Evolutionary conservation across 108 stramenopile species (phyloP), one percentile per base, ranked within the genome.

Genomic region (Conticribra guillardii): DNA sequence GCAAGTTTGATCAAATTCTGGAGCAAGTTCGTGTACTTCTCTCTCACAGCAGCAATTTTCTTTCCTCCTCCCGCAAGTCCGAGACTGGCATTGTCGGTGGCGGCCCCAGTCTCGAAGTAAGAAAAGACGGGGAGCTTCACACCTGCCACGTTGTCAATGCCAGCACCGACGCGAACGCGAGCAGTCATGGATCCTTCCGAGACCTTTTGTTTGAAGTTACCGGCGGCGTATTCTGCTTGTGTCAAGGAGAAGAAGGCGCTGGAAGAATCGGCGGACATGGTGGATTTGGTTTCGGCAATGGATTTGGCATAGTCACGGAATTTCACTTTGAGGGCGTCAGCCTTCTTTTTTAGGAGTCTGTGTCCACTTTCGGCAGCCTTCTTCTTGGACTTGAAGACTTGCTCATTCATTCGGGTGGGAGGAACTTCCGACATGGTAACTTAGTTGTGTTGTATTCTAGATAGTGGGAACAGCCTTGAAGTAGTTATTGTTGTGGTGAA

Each of bases 391-490:
- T 99, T 99, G 89, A 89, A 99, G 83, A 90, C 83, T 74, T 95
- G 93, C 64, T 98, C 89, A 79, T 95, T 96, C 98, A 99, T 99
- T 68, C 98, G 97, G 56, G 98, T 99, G 53, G 98, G 98, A 28
- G 98, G 96, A 47, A 98, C 97, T 87, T 96, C 87, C 63, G 87
- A 76, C 88, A 89, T 89, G 70, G 64, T 74, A n/a, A n/a, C n/a
- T n/a, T n/a, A n/a, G n/a, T n/a, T n/a, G n/a, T n/a, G n/a, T n/a
- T n/a, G n/a, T 67, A 61, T 58, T 63, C 26, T 19, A 27, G 32
- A 37, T 64, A 28, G 26, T 54, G 29, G 22, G 28, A 26, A 9
- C 5, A 26, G 60, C n/a, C n/a, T n/a, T n/a, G n/a, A n/a, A n/a
- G n/a, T n/a, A n/a, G n/a, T n/a, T n/a, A n/a, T n/a, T n/a, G n/a